phyloP scores from a whole-genome alignment of 495 filamentous ascomycete species.

The Neurospora sp. region DNA sequence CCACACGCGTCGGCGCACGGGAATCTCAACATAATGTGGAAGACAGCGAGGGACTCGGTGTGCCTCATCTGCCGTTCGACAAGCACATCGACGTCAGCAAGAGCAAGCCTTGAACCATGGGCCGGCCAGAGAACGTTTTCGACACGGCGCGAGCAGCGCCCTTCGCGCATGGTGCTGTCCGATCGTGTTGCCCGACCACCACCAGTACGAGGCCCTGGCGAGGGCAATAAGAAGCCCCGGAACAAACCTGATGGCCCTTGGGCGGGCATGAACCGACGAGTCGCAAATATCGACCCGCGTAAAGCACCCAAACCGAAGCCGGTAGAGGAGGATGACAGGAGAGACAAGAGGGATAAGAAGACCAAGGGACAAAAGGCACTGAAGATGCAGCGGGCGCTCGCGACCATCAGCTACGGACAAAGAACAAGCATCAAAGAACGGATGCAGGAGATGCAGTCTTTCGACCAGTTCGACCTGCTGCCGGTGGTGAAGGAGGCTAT shows the following conservation, averaged over 20 bases:
- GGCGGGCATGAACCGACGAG: constrained; percentile 67
- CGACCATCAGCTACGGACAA: constrained; percentile 61
- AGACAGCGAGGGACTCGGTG: constrained; percentile 21
- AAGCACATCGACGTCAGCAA: neutral
- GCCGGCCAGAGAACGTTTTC: constrained; percentile 23
- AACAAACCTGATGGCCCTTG: constrained; percentile 52
- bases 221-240: constrained; percentile 22
- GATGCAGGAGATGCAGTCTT: constrained; percentile 60
- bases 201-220: constrained; percentile 23
- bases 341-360: constrained; percentile 21
- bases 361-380: constrained; percentile 56
- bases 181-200: constrained; percentile 49
- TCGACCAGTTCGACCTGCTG: constrained; percentile 68
- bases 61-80: constrained; percentile 24
- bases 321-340: constrained; percentile 16
- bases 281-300: constrained; percentile 41
- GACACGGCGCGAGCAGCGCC: constrained; percentile 30
- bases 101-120: constrained; percentile 20
- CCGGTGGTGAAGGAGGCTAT: constrained; percentile 67
- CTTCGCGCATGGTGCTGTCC: constrained; percentile 75
- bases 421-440: constrained; percentile 57
- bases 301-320: constrained; percentile 24
- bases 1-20: neutral
- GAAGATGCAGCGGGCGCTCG: constrained; percentile 83
- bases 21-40: constrained; percentile 19